Conservation (phyloP, 2,329 filamentous ascomycete species). For the Neocatenulostroma microsporum region DNA sequence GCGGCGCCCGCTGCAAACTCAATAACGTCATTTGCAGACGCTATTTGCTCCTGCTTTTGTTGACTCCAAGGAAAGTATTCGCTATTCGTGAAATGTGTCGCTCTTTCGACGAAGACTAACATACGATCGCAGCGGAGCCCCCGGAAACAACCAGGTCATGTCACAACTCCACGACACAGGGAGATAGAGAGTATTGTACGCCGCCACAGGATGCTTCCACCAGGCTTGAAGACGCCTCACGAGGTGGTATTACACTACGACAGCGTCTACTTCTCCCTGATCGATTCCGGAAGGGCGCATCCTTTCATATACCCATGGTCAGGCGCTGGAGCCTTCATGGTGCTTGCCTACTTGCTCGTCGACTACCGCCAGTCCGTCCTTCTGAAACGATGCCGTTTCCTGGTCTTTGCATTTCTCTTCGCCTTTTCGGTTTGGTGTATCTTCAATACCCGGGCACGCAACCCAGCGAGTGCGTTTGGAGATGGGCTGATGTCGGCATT, state of each 20-base stretch:
- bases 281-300: constrained; percentile 33
- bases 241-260: constrained; percentile 30
- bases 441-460: constrained; percentile 39
- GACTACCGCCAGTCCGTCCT: constrained; percentile 37
- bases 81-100: too few relatives aligned
- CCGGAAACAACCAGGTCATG: too few relatives aligned
- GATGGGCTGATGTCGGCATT: constrained; percentile 49
- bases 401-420: constrained; percentile 39
- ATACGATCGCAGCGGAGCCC: too few relatives aligned
- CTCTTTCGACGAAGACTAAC: too few relatives aligned
- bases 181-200: too few relatives aligned
- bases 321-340: constrained; percentile 31
- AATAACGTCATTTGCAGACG: too few relatives aligned
- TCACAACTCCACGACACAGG: too few relatives aligned
- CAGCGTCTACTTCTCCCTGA: constrained; percentile 32
- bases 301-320: constrained; percentile 41
- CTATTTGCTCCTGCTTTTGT: too few relatives aligned
- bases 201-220: constrained; percentile 22
- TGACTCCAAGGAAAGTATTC: too few relatives aligned
- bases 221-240: constrained; percentile 19
- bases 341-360: constrained; percentile 46
- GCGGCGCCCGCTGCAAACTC: too few relatives aligned
- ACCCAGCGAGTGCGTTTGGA: constrained; percentile 47
- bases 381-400: constrained; percentile 36
- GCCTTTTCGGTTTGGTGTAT: constrained; percentile 39